These are phyloP conservation scores for Backusella westeae DNA, from an alignment of 192 early-diverging fungal genomes.

Conservation along the genomic window DNA sequence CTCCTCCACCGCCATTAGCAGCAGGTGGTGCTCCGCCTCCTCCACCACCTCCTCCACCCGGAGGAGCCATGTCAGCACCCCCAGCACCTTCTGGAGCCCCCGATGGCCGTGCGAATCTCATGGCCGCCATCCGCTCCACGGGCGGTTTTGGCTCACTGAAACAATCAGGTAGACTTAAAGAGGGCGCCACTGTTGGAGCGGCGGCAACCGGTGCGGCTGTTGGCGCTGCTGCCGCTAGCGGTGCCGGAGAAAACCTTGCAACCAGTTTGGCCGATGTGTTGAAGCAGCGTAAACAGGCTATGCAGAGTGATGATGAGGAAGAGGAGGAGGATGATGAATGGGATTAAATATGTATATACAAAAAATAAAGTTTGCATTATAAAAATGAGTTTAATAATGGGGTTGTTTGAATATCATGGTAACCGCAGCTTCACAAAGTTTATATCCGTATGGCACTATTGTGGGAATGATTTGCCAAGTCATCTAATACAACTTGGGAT, in stretches of 20 bases:
- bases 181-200: not conserved
- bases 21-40: not conserved
- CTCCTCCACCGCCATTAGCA: slow-evolving; percentile 14
- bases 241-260: slow-evolving; percentile 19
- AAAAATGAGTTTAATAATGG: not conserved
- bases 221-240: slow-evolving; percentile 12
- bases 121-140: slow-evolving; percentile 48
- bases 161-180: slow-evolving; percentile 25
- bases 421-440: too few species aligned
- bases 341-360: slow-evolving; percentile 18
- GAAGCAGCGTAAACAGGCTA: slow-evolving; percentile 31
- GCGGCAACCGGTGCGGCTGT: not conserved
- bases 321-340: slow-evolving; percentile 36
- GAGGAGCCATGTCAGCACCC: not conserved
- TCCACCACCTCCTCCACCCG: slow-evolving; percentile 13
- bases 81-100: not conserved
- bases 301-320: slow-evolving; percentile 38
- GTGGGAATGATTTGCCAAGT: too few species aligned
- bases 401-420: too few species aligned
- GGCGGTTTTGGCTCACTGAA: slow-evolving; percentile 46
- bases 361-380: not conserved
- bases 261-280: slow-evolving; percentile 28
- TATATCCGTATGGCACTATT: too few species aligned
- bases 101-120: slow-evolving; percentile 29
- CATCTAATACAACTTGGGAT: too few species aligned